Base-by-base conservation (phyloP, 345 rosid genomes). In the Limnanthes douglasii region DNA sequence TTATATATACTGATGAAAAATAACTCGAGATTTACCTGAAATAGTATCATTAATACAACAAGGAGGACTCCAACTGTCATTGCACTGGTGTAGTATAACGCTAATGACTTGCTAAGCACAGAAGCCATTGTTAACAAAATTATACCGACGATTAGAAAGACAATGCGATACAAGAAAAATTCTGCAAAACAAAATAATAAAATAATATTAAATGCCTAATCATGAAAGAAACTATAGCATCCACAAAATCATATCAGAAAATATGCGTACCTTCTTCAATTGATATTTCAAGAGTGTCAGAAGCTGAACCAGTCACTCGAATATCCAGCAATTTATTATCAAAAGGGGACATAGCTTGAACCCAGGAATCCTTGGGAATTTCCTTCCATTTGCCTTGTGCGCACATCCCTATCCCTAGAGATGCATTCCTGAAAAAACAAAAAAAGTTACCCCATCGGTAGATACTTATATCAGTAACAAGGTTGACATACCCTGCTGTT, bases 41-140 rank as follows among this genome's bases (percentile, higher is more conserved):
- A 88, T 39, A 88, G 84, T 23, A 88, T 72, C 38, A 83, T 66
- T 48, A 88, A 39, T 48, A 79, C 53, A 22, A 88, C 93, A 58
- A 88, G 97, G 65, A 88, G 54, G 53, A 83, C 51, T 11, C 97
- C 97, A 50, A 76, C 55, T 53, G 77, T 70, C 95, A 88, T 88
- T 21, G 95, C 90, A 56, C 97, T 70, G 60, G 84, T 43, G 52
- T 88, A 88, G 69, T 83, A 88, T 60, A 88, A 83, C 3, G 54
- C 68, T 45, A 88, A 50, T 9, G 97, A 88, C 46, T 73, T 53
- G 77, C 97, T 83, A 51, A 79, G 43, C 7, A 58, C 16, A 22
- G 90, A 59, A 40, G 95, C 86, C 39, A 62, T 62, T 28, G 60
- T 74, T 66, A 75, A 35, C 34, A 88, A 37, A 11, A 76, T 5